These are phyloP conservation scores for Helianthus annuus DNA, from an alignment of 129 eudicot species.

Conservation along the genomic window HanXRQr2.0-SUNRISE NC_035436.2:188871059-188871558, in stretches of 20 bases:
- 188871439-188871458: too few relatives aligned
- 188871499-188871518: too few relatives aligned
- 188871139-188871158: conserved; percentile 88
- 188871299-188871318: conserved; percentile 21
- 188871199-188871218: conserved; percentile 47
- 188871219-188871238: conserved; percentile 12
- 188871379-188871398: background rate
- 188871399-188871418: too few relatives aligned
- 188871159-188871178: conserved; percentile 66
- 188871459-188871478: too few relatives aligned
- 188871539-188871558: too few relatives aligned
- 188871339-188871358: conserved; percentile 13
- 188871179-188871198: conserved; percentile 74
- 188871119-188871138: conserved; percentile 84
- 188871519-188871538: too few relatives aligned
- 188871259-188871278: conserved; percentile 31
- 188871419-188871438: too few relatives aligned
- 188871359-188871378: conserved; percentile 1
- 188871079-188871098: conserved; percentile 85
- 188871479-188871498: too few relatives aligned
- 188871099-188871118: conserved; percentile 77
- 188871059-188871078: conserved; percentile 90
- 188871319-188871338: conserved; percentile 23
- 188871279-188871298: conserved; percentile 25
- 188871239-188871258: conserved; percentile 21